phyloP scores from a whole-genome alignment of 2,329 filamentous ascomycete genomes.

The Allantophomopsis cytisporea region DNA sequence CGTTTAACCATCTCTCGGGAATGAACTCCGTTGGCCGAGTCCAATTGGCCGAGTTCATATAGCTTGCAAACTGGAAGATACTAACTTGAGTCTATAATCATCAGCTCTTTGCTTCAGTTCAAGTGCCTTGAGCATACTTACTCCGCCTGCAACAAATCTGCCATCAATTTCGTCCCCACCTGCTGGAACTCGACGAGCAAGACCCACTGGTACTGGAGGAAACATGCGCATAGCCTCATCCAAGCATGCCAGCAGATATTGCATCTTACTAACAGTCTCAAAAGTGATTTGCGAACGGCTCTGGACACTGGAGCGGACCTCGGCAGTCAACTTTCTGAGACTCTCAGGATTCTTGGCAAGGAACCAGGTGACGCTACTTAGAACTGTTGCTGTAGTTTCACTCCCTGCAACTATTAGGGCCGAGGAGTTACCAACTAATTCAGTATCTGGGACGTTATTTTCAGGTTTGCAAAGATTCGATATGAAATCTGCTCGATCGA shows the following conservation, averaged over 20 bases:
- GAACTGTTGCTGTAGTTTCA: background rate
- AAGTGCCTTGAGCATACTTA: background rate
- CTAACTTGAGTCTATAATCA: too few relatives aligned
- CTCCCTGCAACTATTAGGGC: background rate
- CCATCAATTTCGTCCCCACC: constrained; percentile 27
- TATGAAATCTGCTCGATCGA: background rate
- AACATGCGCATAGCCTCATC: constrained; percentile 31
- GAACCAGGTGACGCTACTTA: background rate
- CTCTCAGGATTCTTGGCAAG: too few relatives aligned
- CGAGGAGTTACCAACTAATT: too few relatives aligned
- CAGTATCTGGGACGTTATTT: background rate
- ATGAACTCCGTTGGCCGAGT: too few relatives aligned
- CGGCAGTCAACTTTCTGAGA: too few relatives aligned
- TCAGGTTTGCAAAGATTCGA: background rate
- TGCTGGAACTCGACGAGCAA: constrained; percentile 26
- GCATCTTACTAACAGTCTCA: too few relatives aligned
- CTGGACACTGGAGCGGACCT: too few relatives aligned
- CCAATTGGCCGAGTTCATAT: too few relatives aligned
- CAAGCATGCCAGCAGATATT: constrained; percentile 32
- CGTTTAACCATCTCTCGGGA: too few relatives aligned
- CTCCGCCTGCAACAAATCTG: constrained; percentile 24
- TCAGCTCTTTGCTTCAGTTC: too few relatives aligned
- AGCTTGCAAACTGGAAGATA: too few relatives aligned
- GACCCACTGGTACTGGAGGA: constrained; percentile 25
- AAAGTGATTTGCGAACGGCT: too few relatives aligned